Conservation (phyloP, 441 rosid species). For the Populus hybrid region DNA sequence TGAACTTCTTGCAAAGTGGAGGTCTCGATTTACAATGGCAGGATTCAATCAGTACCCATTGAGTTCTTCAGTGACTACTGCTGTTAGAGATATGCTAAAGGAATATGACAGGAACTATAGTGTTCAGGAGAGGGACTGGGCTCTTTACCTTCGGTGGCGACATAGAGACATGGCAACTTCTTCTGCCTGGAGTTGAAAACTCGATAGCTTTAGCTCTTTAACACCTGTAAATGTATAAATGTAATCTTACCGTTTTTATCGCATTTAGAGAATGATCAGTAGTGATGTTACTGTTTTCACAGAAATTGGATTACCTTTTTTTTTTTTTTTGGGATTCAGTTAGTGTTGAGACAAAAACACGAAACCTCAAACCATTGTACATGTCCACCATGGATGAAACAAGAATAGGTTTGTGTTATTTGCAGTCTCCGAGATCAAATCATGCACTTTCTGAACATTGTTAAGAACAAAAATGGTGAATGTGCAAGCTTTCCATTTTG, state of each 20-base stretch:
- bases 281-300: conserved; percentile 10
- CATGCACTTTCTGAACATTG: not conserved
- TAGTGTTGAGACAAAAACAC: not conserved
- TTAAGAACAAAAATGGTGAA: not conserved
- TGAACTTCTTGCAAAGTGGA: conserved; percentile 64
- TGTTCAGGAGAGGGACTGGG: conserved; percentile 44
- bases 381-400: conserved; percentile 5
- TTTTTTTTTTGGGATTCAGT: not conserved
- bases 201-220: not conserved
- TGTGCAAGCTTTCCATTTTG: no score
- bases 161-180: conserved; percentile 53
- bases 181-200: conserved; percentile 62
- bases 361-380: conserved; percentile 10
- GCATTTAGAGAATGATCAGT: conserved; percentile 5
- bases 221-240: conserved; percentile 37
- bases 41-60: conserved; percentile 43
- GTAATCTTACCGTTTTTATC: not conserved
- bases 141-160: conserved; percentile 53
- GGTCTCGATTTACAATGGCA: conserved; percentile 48
- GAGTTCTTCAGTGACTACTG: conserved; percentile 29
- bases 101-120: conserved; percentile 42
- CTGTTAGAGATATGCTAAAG: conserved; percentile 31
- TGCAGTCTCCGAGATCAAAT: not conserved
- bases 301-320: conserved; percentile 3
- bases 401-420: not conserved